These are phyloP conservation scores for Populus euphratica DNA, from an alignment of 345 rosid species.

Conservation along the genomic window DNA sequence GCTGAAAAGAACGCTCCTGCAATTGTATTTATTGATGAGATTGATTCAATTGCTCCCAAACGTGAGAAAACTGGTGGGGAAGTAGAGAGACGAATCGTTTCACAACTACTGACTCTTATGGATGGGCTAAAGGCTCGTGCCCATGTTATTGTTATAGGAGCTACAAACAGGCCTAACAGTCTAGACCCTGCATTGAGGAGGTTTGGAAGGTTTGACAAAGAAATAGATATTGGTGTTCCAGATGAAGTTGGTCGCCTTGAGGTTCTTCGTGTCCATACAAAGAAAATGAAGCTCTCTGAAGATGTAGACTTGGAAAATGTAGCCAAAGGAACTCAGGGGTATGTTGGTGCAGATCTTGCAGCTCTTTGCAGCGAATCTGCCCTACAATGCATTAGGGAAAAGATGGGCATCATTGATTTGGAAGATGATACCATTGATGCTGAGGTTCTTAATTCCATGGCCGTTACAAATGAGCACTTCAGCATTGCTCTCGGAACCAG, in stretches of 20 bases:
- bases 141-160: background rate
- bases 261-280: background rate
- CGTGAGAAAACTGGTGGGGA: too few species aligned
- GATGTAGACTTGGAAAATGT: background rate
- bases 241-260: background rate
- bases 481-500: background rate
- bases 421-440: background rate
- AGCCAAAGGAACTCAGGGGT: background rate
- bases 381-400: background rate
- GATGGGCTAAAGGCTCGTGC: too few species aligned
- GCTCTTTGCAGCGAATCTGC: background rate
- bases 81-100: too few species aligned
- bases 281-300: background rate
- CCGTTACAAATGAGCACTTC: background rate
- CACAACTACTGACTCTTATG: too few species aligned
- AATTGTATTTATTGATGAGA: too few species aligned
- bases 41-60: too few species aligned
- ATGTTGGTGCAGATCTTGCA: background rate
- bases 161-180: background rate
- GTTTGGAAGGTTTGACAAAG: too few species aligned
- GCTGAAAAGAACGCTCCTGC: too few species aligned
- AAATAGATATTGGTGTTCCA: background rate
- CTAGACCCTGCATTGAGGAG: background rate
- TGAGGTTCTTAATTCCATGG: background rate
- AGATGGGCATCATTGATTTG: background rate